Base-by-base conservation (phyloP, 495 filamentous ascomycete species). In the Bathelium albidoporum region DNA sequence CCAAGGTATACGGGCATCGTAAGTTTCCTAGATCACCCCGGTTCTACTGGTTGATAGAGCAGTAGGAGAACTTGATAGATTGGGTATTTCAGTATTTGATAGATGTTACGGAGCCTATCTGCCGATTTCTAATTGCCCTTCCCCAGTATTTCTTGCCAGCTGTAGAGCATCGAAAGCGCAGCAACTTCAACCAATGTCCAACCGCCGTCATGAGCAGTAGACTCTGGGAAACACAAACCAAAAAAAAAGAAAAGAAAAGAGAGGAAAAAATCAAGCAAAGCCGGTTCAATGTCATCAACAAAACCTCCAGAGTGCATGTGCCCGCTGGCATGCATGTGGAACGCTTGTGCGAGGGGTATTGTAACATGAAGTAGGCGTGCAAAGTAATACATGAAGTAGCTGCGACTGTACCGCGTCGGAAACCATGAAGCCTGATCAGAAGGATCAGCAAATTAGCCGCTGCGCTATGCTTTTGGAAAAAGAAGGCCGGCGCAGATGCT, bases 301-400 rank as follows among this genome's bases (percentile, higher is more conserved):
- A 60, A 22, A 12, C 49, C 20, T 55, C 49, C 16, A 16, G 24
- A 29, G 20, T 10, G 24, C 12, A 55, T 7, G 22, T 55, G 22
- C 29, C 49, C 22, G 29, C 20, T 55, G 49, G 24, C 29, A 55
- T 55, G 22, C 22, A 28, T 9, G 24, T 29, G 44, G 22, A 49
- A 9, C 5, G 11, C n/a, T 49, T 29, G 10, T 4, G 22, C 11
- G 36, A 60, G 22, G 31, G 28, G n/a, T 60, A 31, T 11, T 60
- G 31, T 60, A n/a, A n/a, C 16, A 60, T 36, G 36, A 43, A 60
- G 31, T 11, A 7, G 28, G 32, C 11, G 12, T 26, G 24, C 14
- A 60, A 60, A 36, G 36, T 36, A 36, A 36, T 60, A 43, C 31
- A 60, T 36, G 58, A 26, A 60, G 31, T 18, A 20, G 58, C 24